Conservation (phyloP, 495 filamentous ascomycete genomes). For the Collariella sp. region DNA sequence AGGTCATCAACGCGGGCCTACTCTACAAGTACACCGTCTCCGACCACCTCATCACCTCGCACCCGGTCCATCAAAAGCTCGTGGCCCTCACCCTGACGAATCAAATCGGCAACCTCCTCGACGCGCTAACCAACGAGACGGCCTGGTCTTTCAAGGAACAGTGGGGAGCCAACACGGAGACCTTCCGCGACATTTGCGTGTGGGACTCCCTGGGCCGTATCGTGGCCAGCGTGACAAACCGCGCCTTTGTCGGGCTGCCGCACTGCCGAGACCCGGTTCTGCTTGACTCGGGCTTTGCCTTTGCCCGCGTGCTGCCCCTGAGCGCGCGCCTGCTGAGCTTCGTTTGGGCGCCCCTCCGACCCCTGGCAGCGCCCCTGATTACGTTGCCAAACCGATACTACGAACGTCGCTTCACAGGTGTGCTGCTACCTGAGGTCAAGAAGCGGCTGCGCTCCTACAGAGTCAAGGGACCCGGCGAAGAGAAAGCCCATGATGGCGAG, state of each 20-base stretch:
- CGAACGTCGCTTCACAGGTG: slow-evolving; percentile 22
- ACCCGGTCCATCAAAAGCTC: slow-evolving; percentile 29
- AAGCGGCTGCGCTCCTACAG: slow-evolving; percentile 22
- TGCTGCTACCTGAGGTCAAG: slow-evolving; percentile 29
- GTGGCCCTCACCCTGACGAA: slow-evolving; percentile 33
- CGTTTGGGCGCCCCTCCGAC: slow-evolving; percentile 31
- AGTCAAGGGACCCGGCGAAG: slow-evolving; percentile 17
- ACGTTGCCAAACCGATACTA: slow-evolving; percentile 32
- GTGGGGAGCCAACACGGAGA: slow-evolving; percentile 28
- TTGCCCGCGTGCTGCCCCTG: slow-evolving; percentile 32
- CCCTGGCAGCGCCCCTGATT: slow-evolving; percentile 28
- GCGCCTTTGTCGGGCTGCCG: slow-evolving; percentile 31
- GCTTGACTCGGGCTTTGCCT: slow-evolving; percentile 33
- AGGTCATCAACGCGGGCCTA: slow-evolving; percentile 28
- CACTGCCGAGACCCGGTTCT: slow-evolving; percentile 29
- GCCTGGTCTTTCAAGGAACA: slow-evolving; percentile 22
- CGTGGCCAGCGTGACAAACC: slow-evolving; percentile 29
- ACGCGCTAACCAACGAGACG: slow-evolving; percentile 38
- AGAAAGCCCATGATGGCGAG: slow-evolving; percentile 15
- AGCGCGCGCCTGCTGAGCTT: slow-evolving; percentile 26
- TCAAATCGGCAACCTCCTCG: slow-evolving; percentile 32
- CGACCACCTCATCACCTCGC: slow-evolving; percentile 25
- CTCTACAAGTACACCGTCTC: slow-evolving; percentile 31
- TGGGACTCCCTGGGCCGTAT: slow-evolving; percentile 29
- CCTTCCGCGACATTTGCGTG: slow-evolving; percentile 30